Evolutionary conservation across 2,329 filamentous ascomycete species (phyloP).

Genomic region (Neurospora sp.): DNA sequence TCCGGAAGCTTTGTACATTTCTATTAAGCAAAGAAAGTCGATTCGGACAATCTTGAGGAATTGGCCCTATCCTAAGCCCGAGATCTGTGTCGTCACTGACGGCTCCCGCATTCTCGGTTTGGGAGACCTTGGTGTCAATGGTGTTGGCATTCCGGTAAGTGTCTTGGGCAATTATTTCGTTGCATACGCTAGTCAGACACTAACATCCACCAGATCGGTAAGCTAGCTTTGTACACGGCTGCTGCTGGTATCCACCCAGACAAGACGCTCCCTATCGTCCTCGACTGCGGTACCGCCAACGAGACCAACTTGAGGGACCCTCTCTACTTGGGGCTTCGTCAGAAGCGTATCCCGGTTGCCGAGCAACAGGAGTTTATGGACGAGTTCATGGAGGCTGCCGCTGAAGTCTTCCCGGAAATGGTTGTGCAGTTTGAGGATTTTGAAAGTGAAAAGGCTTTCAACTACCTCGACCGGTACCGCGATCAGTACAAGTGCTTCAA

Average conservation of each 20-base stretch:
- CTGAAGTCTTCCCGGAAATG: constrained; percentile 59
- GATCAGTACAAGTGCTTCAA: constrained; percentile 93
- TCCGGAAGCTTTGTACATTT: constrained; percentile 92
- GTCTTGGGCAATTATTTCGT: constrained; percentile 4
- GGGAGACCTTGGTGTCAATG: constrained; percentile 91
- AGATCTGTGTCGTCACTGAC: constrained; percentile 95
- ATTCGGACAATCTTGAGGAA: constrained; percentile 82
- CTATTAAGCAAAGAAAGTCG: constrained; percentile 86
- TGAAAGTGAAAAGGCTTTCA: constrained; percentile 86
- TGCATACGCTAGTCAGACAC: constrained; percentile 12
- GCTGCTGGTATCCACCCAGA: constrained; percentile 89
- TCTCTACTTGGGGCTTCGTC: constrained; percentile 82
- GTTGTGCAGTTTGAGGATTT: constrained; percentile 95
- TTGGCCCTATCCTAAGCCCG: constrained; percentile 82
- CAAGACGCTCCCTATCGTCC: constrained; percentile 66
- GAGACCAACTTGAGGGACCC: constrained; percentile 57
- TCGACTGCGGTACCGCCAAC: constrained; percentile 59
- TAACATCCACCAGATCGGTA: constrained; percentile 57
- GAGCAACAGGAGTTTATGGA: constrained; percentile 90
- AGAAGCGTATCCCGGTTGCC: constrained; percentile 66
- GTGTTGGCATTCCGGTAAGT: constrained; percentile 88
- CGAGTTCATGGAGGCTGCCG: constrained; percentile 89
- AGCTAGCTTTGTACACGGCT: constrained; percentile 88
- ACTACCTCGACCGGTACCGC: constrained; percentile 82
- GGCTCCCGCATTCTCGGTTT: constrained; percentile 88